Percentiles rank a stretch among this genome's conserved stretches.
Conservation (phyloP, 164 flowering plant species). For the Umbilicus rupestris region DNA sequence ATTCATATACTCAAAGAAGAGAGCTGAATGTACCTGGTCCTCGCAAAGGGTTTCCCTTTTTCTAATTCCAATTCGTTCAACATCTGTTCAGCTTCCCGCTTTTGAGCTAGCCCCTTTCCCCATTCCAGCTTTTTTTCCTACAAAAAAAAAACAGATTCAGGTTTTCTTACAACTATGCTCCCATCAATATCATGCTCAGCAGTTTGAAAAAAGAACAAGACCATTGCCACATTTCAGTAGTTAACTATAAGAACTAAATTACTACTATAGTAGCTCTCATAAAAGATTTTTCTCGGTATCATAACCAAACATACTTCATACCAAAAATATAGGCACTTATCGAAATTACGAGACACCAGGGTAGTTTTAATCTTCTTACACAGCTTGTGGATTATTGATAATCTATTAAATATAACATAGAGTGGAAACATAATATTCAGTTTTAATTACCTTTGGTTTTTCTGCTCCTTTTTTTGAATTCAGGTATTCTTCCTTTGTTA, state of each 20-base stretch:
- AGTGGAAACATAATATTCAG: background rate
- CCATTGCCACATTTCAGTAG: too few species aligned
- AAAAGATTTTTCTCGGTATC: background rate
- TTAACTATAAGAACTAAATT: too few species aligned
- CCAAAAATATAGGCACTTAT: too few species aligned
- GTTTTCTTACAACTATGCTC: background rate
- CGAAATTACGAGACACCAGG: background rate
- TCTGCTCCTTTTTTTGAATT: conserved; percentile 56
- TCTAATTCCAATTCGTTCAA: conserved; percentile 38
- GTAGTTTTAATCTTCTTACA: too few species aligned
- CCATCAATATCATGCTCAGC: too few species aligned
- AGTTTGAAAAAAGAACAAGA: too few species aligned
- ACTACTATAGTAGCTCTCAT: too few species aligned
- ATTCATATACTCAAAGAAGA: background rate
- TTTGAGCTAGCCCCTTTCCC: conserved; percentile 93
- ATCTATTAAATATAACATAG: background rate
- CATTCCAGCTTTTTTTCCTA: conserved; percentile 84
- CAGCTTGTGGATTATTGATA: too few species aligned
- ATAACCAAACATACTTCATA: background rate
- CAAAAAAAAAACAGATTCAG: conserved; percentile 7
- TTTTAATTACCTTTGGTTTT: conserved; percentile 74
- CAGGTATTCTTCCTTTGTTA: conserved; percentile 63
- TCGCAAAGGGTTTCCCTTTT: conserved; percentile 56
- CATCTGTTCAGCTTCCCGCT: conserved; percentile 77
- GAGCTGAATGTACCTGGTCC: conserved; percentile 47